Evolutionary conservation across 306 rosid genomes (phyloP).

Genomic region (Glycine soja): DNA sequence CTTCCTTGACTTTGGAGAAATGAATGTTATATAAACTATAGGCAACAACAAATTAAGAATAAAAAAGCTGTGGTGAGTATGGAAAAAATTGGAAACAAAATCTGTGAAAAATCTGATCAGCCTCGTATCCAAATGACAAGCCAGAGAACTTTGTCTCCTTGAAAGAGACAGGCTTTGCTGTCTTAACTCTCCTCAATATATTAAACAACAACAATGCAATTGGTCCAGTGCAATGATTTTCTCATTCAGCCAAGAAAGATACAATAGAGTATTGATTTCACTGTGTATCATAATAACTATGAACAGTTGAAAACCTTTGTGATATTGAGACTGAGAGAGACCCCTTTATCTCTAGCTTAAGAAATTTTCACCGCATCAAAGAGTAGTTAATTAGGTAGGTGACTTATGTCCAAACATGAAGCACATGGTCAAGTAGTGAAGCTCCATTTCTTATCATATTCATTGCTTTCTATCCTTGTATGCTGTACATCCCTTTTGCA

Average conservation of each 20-base stretch:
- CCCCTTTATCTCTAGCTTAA: neutral
- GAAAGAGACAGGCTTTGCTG: conserved; percentile 63
- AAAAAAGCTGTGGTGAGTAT: conserved; percentile 23
- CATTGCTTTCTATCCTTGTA: conserved; percentile 26
- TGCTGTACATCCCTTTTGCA: conserved; percentile 32
- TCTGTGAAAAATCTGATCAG: conserved; percentile 54
- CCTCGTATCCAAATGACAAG: conserved; percentile 54
- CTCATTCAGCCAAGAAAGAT: conserved; percentile 15
- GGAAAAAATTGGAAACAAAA: conserved; percentile 43
- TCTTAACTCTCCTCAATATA: conserved; percentile 46
- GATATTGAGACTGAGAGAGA: conserved; percentile 1
- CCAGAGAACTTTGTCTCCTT: conserved; percentile 69
- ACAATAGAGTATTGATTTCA: conserved; percentile 21
- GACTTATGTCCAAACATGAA: conserved; percentile 27
- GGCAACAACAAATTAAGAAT: conserved; percentile 7
- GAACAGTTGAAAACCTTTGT: conserved; percentile 35
- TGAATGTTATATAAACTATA: conserved; percentile 14
- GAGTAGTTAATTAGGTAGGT: neutral
- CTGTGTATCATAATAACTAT: neutral
- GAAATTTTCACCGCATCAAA: conserved; percentile 10
- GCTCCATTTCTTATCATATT: conserved; percentile 31
- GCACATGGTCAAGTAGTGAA: conserved; percentile 41
- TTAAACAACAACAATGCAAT: conserved; percentile 29
- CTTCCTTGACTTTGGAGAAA: neutral
- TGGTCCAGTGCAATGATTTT: conserved; percentile 51